phyloP scores from a whole-genome alignment of 176 grass and related monocot species.

The sorghum (Sorghum bicolor) region DNA sequence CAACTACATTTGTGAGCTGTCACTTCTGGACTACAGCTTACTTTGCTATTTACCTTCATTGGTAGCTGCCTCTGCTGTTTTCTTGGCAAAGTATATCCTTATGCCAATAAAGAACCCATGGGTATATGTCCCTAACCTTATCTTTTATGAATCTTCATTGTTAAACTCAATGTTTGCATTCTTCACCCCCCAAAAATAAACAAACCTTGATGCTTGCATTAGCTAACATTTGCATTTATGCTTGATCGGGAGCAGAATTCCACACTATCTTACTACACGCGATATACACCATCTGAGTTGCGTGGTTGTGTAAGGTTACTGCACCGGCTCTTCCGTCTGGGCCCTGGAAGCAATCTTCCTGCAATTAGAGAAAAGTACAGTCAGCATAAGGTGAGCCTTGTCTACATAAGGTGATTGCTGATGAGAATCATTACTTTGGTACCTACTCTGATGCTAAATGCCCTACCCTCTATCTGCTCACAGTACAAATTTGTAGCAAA shows the following conservation, averaged over 20 bases:
- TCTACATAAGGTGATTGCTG: neutral
- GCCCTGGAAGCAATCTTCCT: conserved; percentile 61
- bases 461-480: conserved; percentile 4
- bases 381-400: conserved; percentile 74
- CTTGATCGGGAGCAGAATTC: conserved; percentile 51
- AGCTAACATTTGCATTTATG: conserved; percentile 5
- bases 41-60: conserved; percentile 75
- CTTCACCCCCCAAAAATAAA: neutral
- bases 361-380: conserved; percentile 95
- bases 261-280: conserved; percentile 65
- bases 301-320: conserved; percentile 57
- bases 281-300: conserved; percentile 71
- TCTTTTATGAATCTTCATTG: neutral
- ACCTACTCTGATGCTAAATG: conserved; percentile 13
- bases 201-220: neutral
- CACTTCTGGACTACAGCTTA: conserved; percentile 88
- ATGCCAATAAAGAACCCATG: conserved; percentile 82
- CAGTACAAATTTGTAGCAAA: conserved; percentile 95
- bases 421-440: conserved; percentile 8
- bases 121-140: conserved; percentile 42
- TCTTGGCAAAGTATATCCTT: conserved; percentile 78
- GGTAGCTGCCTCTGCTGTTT: conserved; percentile 77
- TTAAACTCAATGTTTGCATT: neutral
- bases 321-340: conserved; percentile 53
- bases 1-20: conserved; percentile 79